Evolutionary conservation across 768 basidiomycete species (phyloP), one percentile per base, ranked within the genome.

Genomic region (Strobilomyces dryophilus): DNA sequence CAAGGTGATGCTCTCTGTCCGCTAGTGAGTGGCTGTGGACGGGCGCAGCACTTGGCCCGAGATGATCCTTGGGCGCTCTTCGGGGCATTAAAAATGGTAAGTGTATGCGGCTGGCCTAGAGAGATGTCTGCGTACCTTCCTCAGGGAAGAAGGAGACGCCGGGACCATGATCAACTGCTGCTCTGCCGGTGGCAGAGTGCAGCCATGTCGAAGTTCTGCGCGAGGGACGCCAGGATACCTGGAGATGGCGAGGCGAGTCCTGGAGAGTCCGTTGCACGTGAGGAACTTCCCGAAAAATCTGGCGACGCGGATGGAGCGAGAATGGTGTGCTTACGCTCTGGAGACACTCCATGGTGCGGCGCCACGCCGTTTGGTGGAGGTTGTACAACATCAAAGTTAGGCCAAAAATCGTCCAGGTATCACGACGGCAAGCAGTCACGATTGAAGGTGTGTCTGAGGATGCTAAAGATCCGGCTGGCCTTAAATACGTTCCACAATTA

Each of bases 371-470:
- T 61, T 91, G 87, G 69, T 91, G 93, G 47, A 89, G 88, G 59
- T 85, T 85, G 67, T 91, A 92, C 89, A 89, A 92, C 81, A 87
- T 85, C 6, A 86, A 82, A 10, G 91, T 93, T 36, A 85, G 72
- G 37, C 76, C 75, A 24, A 24, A 24, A 24, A 24, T 24, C 24
- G 24, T 24, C 2, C 24, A 24, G 24, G 24, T 24, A 24, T 24
- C 24, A 24, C 24, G 24, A 24, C 4, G 24, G 24, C 24, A 24
- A 24, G 24, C 24, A 24, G 24, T 24, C 24, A 24, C 24, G 52
- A 26, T 47, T 31, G 44, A 54, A 66, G 61, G 62, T 54, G 64
- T 41, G 34, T 36, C 46, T 18, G 45, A 45, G 49, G 49, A 43
- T 5, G 43, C 20, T 63, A 53, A 27, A 52, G 50, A 45, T 27